These are phyloP conservation scores for Pouteria campechiana DNA, from an alignment of 179 eudicot species.

Conservation along the genomic window DNA sequence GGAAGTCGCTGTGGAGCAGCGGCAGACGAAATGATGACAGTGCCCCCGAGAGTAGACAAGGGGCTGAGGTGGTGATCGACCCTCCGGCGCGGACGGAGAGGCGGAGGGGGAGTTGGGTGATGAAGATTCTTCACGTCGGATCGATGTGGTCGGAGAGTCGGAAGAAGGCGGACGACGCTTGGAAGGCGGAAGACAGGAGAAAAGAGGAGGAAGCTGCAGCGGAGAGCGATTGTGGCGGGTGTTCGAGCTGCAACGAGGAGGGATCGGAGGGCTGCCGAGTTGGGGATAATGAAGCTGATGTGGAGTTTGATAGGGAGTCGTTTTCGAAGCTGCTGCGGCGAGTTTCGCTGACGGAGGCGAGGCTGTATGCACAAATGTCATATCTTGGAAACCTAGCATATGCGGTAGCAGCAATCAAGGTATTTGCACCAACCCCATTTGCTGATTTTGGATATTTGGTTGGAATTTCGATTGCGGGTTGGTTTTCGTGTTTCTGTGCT, in stretches of 20 bases:
- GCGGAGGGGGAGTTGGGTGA: constrained; percentile 70
- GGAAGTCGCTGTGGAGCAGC: constrained; percentile 29
- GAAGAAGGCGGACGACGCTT: constrained; percentile 8
- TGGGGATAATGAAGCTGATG: constrained; percentile 29
- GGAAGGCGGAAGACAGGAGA: constrained; percentile 9
- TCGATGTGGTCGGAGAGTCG: constrained; percentile 38
- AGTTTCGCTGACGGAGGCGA: constrained; percentile 74
- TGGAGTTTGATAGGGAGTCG: constrained; percentile 51
- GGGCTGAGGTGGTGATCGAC: constrained; percentile 3
- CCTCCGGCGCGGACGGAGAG: constrained; percentile 12
- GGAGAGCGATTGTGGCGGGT: background rate
- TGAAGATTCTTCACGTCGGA: constrained; percentile 57
- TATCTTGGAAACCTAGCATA: constrained; percentile 85
- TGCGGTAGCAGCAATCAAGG: constrained; percentile 72
- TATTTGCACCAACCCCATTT: too few species aligned
- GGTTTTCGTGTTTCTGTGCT: too few species aligned
- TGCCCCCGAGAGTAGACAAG: constrained; percentile 22
- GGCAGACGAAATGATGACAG: constrained; percentile 23
- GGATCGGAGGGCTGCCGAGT: constrained; percentile 25
- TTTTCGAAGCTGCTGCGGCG: constrained; percentile 66
- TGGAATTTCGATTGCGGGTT: too few species aligned
- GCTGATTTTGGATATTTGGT: too few species aligned
- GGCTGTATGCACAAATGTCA: constrained; percentile 76
- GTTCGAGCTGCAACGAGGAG: constrained; percentile 6
- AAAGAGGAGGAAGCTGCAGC: constrained; percentile 3